A percentile compares a stretch with the other conserved stretches of the same genome.
Evolutionary conservation across 768 basidiomycete genomes (phyloP).

Genomic region (Leucocoprinus birnbaumii): DNA sequence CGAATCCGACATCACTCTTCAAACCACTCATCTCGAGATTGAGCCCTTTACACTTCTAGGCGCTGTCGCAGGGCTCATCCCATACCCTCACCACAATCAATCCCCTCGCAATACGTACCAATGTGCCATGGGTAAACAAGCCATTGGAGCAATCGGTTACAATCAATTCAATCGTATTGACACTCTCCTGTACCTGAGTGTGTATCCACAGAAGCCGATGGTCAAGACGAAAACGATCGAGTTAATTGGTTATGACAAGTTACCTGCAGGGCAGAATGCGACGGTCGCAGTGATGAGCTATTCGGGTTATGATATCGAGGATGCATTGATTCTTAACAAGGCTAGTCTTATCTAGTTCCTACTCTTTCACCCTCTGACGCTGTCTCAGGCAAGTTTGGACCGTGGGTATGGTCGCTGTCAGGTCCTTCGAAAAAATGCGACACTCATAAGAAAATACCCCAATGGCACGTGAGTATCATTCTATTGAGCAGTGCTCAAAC

Average conservation of each 20-base stretch:
- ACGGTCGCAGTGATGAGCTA: conserved; percentile 99
- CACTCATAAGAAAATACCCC: conserved; percentile 92
- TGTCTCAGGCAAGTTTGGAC: conserved; percentile 82
- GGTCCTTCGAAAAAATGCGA: conserved; percentile 93
- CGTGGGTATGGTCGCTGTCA: conserved; percentile 98
- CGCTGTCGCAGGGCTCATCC: conserved; percentile 96
- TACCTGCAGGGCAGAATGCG: conserved; percentile 98
- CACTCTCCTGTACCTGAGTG: conserved; percentile 94
- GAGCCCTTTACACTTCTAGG: conserved; percentile 98
- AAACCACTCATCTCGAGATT: conserved; percentile 95
- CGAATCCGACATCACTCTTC: conserved; percentile 77
- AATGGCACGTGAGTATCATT: conserved; percentile 85
- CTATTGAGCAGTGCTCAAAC: conserved; percentile 4
- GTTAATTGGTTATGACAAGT: conserved; percentile 90
- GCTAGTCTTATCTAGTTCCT: conserved; percentile 30
- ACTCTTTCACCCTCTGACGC: background rate
- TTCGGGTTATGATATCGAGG: conserved; percentile 99
- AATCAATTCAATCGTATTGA: conserved; percentile 98
- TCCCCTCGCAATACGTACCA: conserved; percentile 99
- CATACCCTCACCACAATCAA: conserved; percentile 99
- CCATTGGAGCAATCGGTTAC: conserved; percentile 97
- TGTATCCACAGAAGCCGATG: conserved; percentile 99
- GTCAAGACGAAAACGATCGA: conserved; percentile 99
- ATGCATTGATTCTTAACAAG: conserved; percentile 95
- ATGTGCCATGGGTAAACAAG: conserved; percentile 99